Evolutionary conservation across 2,329 filamentous ascomycete species (phyloP), one percentile per base, ranked within the genome.

Genomic region (Paecilomyces variotii): DNA sequence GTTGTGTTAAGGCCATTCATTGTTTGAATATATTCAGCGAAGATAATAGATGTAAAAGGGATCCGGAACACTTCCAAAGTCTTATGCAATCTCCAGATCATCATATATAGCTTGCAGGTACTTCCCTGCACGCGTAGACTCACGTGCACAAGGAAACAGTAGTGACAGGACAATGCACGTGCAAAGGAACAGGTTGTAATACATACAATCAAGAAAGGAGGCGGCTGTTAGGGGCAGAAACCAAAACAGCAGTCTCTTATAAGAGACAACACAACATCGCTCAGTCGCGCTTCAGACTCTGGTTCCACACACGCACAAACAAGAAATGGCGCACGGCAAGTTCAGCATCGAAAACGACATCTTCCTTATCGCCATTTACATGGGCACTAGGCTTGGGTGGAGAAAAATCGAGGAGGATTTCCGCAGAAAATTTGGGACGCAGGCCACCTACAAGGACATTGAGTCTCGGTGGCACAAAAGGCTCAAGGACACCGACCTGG

Each of bases 381-480:
- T 65, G 19, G 62, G 61, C 11, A 65, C 63, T 7, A 56, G 57
- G 26, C 51, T 63, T 24, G 30, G n/a, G 27, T 65, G 63, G 63
- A 50, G 39, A 14, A 27, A 55, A 24, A 59, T 65, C 27, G 34
- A 56, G 27, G 55, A 28, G 5, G 54, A 55, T 19, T 63, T 63
- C 56, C 35, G 58, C 32, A 34, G n/a, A 1, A 32, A 26, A 10
- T 65, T 65, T 53, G 28, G 50, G 2, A 45, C 49, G 9, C 35
- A 9, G 5, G 56, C 56, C 4, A 59, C 12, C 52, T 19, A 27
- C 25, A 63, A 62, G 57, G 62, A 65, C 55, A 53, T 63, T 49
- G 63, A 65, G 35, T 64, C 63, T 9, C 58, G 59, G 32, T 63
- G 57, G 39, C 63, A 65, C 45, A 64, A 63, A 57, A 56, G 39